Percentiles rank a stretch among this genome's conserved stretches.
phyloP scores from a whole-genome alignment of 2,329 filamentous ascomycete species.

The Diaporthe amygdali region DNA sequence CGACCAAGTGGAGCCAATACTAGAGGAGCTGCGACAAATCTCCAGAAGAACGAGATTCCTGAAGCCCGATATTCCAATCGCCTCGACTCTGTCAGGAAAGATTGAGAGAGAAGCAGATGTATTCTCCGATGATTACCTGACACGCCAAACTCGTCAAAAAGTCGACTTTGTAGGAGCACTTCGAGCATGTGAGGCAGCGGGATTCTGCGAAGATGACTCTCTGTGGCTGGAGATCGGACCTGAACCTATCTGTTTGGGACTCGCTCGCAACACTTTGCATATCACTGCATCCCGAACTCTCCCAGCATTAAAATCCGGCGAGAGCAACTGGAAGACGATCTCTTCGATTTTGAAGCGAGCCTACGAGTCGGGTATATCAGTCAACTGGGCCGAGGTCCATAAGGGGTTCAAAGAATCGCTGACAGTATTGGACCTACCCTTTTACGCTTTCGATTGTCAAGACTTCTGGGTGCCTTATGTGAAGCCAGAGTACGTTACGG shows the following conservation, averaged over 20 bases:
- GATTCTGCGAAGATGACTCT: slow-evolving; percentile 38
- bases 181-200: slow-evolving; percentile 54
- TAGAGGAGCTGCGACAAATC: slow-evolving; percentile 53
- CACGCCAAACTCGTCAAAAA: slow-evolving; percentile 48
- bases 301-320: not conserved
- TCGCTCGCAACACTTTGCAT: slow-evolving; percentile 27
- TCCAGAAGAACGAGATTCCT: not conserved
- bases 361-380: not conserved
- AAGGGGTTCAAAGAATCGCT: slow-evolving; percentile 27
- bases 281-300: not conserved
- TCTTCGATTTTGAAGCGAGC: not conserved
- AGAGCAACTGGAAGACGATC: not conserved
- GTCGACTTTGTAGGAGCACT: slow-evolving; percentile 39
- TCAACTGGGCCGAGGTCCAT: slow-evolving; percentile 4
- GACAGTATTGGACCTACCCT: slow-evolving; percentile 39
- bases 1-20: slow-evolving; percentile 56
- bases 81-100: slow-evolving; percentile 36
- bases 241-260: not conserved
- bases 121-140: slow-evolving; percentile 41
- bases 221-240: not conserved
- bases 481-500: not conserved
- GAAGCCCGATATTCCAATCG: not conserved
- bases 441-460: slow-evolving; percentile 44
- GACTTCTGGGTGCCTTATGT: slow-evolving; percentile 45
- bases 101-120: slow-evolving; percentile 40